Evolutionary conservation across 345 rosid species (phyloP).

Genomic region (Excoecaria cochinchinensis): DNA sequence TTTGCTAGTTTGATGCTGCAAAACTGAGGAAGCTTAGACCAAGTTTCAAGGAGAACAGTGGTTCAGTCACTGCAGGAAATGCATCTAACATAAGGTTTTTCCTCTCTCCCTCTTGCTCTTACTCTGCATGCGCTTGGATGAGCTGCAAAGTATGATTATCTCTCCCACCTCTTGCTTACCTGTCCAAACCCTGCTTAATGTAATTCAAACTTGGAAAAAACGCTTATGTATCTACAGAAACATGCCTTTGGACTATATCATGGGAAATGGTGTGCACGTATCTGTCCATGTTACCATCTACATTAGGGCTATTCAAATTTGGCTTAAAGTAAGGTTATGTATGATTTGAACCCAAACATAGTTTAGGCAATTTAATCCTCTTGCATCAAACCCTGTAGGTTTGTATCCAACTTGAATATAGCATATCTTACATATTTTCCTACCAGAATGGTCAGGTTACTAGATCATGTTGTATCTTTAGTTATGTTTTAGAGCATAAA

Average conservation of each 20-base stretch:
- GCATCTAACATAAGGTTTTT: constrained; percentile 35
- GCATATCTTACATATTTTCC: background rate
- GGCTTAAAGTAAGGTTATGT: background rate
- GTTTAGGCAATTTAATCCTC: background rate
- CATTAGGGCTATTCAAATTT: background rate
- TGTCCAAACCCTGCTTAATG: background rate
- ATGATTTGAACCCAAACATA: background rate
- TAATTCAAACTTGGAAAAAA: background rate
- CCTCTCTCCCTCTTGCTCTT: background rate
- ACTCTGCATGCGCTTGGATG: no score
- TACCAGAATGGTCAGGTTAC: background rate
- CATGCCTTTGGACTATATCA: background rate
- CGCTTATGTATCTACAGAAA: no score
- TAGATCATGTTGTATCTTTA: no score
- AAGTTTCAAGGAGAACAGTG: constrained; percentile 25
- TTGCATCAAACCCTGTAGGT: background rate
- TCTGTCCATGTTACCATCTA: background rate
- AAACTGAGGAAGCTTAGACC: constrained; percentile 30
- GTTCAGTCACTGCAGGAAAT: constrained; percentile 36
- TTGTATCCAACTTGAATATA: background rate
- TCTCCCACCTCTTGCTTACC: background rate
- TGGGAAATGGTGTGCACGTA: background rate
- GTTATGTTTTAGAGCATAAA: no score
- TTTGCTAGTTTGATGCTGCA: constrained; percentile 31
- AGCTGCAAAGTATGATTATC: background rate